Conservation (phyloP, 176 grass and related monocot genomes). For the Carex parvula region DNA sequence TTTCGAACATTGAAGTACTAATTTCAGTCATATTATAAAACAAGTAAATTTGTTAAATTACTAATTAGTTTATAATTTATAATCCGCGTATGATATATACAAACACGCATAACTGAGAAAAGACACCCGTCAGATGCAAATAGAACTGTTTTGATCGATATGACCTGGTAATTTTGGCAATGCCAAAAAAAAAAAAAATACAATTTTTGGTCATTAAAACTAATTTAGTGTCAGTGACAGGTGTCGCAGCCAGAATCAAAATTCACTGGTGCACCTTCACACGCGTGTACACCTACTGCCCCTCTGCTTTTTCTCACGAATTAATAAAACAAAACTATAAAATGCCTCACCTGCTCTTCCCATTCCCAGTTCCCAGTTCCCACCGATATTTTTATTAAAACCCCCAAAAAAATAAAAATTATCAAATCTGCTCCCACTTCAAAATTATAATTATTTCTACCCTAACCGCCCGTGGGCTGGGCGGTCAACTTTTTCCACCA, state of each 20-base stretch:
- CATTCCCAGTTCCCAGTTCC: too few relatives aligned
- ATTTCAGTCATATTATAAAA: background rate
- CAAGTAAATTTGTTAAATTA: background rate
- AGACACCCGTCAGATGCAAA: too few relatives aligned
- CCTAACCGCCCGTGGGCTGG: too few relatives aligned
- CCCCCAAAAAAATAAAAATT: too few relatives aligned
- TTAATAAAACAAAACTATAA: background rate
- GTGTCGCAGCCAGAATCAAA: constrained; percentile 5
- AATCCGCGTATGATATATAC: background rate
- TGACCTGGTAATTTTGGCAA: background rate
- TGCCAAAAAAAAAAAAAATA: background rate
- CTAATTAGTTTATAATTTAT: background rate
- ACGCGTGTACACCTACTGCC: constrained; percentile 30
- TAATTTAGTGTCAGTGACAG: background rate
- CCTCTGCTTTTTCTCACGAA: background rate
- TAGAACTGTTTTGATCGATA: background rate
- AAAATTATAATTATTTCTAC: too few relatives aligned
- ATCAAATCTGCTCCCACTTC: too few relatives aligned
- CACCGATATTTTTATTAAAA: too few relatives aligned
- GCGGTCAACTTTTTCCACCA: too few relatives aligned
- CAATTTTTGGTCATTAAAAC: background rate
- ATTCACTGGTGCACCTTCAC: constrained; percentile 9
- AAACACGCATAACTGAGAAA: too few relatives aligned
- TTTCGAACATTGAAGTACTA: background rate
- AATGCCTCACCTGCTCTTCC: background rate